Evolutionary conservation across 2,329 filamentous ascomycete genomes (phyloP).

Genomic region (Boeremia lycopersici): DNA sequence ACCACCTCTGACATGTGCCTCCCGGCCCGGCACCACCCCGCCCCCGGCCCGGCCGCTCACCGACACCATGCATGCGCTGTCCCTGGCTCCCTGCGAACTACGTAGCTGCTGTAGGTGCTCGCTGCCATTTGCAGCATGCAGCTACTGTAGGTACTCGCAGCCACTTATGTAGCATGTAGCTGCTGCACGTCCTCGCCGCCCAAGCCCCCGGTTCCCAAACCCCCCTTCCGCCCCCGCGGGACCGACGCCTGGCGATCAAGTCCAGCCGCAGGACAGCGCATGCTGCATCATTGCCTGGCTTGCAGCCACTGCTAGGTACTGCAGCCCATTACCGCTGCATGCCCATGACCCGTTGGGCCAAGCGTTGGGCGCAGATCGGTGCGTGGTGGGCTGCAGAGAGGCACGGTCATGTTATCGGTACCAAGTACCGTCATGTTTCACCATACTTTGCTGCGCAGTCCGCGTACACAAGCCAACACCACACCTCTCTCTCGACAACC

Average conservation of each 20-base stretch:
- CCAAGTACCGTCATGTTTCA: too few species aligned
- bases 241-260: conserved; percentile 31
- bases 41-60: conserved; percentile 2
- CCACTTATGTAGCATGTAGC: too few species aligned
- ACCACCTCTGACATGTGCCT: background rate
- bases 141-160: too few species aligned
- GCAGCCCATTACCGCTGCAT: too few species aligned
- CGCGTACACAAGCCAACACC: background rate
- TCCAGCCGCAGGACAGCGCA: conserved; percentile 42
- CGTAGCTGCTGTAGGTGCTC: too few species aligned
- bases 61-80: conserved; percentile 26
- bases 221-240: conserved; percentile 39
- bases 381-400: conserved; percentile 1
- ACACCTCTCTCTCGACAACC: too few species aligned
- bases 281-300: too few species aligned
- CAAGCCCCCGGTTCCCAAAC: conserved; percentile 42
- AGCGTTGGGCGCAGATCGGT: background rate
- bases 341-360: too few species aligned
- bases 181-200: too few species aligned
- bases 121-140: too few species aligned
- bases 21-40: background rate
- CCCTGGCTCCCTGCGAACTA: background rate
- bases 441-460: background rate
- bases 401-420: conserved; percentile 1
- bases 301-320: too few species aligned